phyloP scores from a whole-genome alignment of 2,329 filamentous ascomycete genomes.

The Botrytis medusae region DNA sequence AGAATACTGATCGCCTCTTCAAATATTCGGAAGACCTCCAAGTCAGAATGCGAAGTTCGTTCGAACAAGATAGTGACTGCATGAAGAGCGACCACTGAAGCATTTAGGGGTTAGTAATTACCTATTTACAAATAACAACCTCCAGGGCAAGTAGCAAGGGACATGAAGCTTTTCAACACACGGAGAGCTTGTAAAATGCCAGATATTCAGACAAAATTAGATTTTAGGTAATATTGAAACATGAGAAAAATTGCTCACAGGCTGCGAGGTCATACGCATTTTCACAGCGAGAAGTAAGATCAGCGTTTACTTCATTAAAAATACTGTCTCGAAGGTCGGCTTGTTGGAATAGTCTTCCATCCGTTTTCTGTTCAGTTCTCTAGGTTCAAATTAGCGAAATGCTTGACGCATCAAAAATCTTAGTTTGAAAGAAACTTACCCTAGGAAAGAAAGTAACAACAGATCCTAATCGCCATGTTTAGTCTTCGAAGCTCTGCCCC shows the following conservation, averaged over 20 bases:
- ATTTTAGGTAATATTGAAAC: neutral
- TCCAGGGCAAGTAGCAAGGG: neutral
- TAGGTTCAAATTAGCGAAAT: neutral
- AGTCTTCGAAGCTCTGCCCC: neutral
- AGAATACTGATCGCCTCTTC: slow-evolving; percentile 26
- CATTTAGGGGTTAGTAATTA: neutral
- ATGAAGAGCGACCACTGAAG: neutral
- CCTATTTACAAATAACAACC: neutral
- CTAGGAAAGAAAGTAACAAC: neutral
- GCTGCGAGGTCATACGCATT: slow-evolving; percentile 25
- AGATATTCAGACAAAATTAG: neutral
- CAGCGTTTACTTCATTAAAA: slow-evolving; percentile 28
- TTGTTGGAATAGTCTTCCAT: slow-evolving; percentile 23
- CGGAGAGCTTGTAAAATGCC: neutral
- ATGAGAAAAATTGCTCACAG: neutral
- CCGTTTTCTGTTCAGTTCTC: slow-evolving; percentile 8
- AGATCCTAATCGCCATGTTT: neutral
- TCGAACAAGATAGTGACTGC: neutral
- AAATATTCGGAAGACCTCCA: slow-evolving; percentile 19
- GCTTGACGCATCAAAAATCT: neutral
- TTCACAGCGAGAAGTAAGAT: slow-evolving; percentile 24
- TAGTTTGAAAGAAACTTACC: neutral
- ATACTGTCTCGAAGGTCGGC: slow-evolving; percentile 25
- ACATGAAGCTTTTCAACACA: neutral
- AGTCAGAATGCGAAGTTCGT: neutral